Conservation (phyloP, 768 basidiomycete genomes). For the Boletellus emodensis region DNA sequence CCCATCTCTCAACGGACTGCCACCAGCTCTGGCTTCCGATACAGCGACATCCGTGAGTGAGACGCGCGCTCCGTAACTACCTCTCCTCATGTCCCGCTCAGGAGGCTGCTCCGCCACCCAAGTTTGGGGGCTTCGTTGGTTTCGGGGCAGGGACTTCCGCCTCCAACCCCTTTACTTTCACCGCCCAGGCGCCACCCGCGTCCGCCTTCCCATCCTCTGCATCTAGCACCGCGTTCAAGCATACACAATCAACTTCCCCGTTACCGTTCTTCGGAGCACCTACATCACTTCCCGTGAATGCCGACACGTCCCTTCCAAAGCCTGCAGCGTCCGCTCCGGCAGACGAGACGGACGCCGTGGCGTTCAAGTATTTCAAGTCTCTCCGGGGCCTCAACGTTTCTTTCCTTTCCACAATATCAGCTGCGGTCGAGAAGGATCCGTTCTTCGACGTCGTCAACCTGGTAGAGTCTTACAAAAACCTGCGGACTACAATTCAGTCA, state of each 20-base stretch:
- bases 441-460: conserved; percentile 60
- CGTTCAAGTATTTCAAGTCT: conserved; percentile 58
- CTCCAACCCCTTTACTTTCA: conserved; percentile 40
- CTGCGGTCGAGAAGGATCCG: conserved; percentile 62
- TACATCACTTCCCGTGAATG: conserved; percentile 21
- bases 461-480: conserved; percentile 54
- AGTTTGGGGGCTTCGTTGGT: conserved; percentile 50
- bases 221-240: conserved; percentile 7
- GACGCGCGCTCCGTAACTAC: conserved; percentile 11
- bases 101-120: conserved; percentile 34
- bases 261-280: conserved; percentile 13
- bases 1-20: conserved; percentile 21
- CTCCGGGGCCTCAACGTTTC: conserved; percentile 75
- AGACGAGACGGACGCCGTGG: conserved; percentile 30
- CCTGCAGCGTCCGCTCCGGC: conserved; percentile 14
- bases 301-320: conserved; percentile 20
- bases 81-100: conserved; percentile 16
- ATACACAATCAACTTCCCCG: conserved; percentile 19
- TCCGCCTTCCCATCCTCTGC: conserved; percentile 10
- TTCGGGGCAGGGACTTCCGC: conserved; percentile 39
- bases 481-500: conserved; percentile 52
- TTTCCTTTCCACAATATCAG: conserved; percentile 53
- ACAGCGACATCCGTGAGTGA: conserved; percentile 24
- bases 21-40: conserved; percentile 24
- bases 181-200: conserved; percentile 23